These are phyloP conservation scores for Penicillium aurantiogriseum DNA, from an alignment of 2,329 filamentous ascomycete genomes.

Conservation along the genomic window DNA sequence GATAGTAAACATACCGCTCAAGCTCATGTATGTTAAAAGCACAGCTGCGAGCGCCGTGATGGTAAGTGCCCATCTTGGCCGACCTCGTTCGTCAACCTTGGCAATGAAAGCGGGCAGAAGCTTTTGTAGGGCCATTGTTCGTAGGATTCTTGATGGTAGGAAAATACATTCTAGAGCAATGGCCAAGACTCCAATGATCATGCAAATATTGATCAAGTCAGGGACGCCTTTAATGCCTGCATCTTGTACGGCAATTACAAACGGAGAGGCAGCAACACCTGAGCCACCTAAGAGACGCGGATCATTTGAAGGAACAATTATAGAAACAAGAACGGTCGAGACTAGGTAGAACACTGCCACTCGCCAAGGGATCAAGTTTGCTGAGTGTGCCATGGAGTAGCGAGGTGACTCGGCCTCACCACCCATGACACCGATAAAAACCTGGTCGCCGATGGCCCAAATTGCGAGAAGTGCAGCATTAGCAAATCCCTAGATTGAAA, in stretches of 20 bases:
- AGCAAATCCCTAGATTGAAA: conserved; percentile 26
- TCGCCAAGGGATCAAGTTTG: conserved; percentile 28
- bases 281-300: conserved; percentile 26
- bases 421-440: conserved; percentile 36
- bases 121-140: too few relatives aligned
- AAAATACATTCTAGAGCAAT: too few relatives aligned
- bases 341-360: conserved; percentile 33
- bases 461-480: conserved; percentile 32
- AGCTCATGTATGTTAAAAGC: too few relatives aligned
- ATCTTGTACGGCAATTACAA: conserved; percentile 31
- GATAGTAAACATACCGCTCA: too few relatives aligned
- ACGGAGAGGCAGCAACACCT: conserved; percentile 31
- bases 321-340: conserved; percentile 27
- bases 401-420: conserved; percentile 38
- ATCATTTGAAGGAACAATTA: conserved; percentile 23
- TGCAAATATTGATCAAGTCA: conserved; percentile 28
- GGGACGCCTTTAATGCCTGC: conserved; percentile 31
- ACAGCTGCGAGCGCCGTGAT: too few relatives aligned
- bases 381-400: conserved; percentile 36
- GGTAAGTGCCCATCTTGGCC: too few relatives aligned
- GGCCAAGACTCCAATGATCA: too few relatives aligned
- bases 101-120: too few relatives aligned
- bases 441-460: conserved; percentile 33
- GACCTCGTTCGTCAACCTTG: too few relatives aligned
- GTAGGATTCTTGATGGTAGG: too few relatives aligned